Conservation (phyloP, 1,284 basidiomycete genomes). For the Fereydounia khargensis region DNA sequence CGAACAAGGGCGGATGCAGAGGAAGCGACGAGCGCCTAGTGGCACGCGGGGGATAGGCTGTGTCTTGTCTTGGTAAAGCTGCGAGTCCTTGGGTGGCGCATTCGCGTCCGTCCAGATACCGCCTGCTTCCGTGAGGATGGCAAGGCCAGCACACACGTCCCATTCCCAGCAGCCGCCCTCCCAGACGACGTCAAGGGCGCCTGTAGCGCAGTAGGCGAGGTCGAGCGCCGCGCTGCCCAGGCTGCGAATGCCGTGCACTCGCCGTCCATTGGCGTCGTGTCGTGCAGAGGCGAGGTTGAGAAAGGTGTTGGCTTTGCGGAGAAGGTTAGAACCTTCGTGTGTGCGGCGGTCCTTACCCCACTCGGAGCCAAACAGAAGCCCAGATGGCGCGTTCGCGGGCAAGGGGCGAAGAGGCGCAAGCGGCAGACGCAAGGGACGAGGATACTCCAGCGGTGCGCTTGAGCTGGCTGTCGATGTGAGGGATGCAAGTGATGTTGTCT, state of each 20-base stretch:
- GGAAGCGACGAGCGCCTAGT: conserved; percentile 44
- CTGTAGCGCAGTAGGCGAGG: conserved; percentile 47
- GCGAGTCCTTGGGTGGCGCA: conserved; percentile 17
- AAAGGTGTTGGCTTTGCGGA: conserved; percentile 40
- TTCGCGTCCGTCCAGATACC: conserved; percentile 46
- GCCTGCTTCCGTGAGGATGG: conserved; percentile 45
- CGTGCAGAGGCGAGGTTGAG: conserved; percentile 45
- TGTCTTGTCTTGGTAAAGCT: neutral
- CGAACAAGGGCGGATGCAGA: conserved; percentile 41
- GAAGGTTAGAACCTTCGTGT: conserved; percentile 27
- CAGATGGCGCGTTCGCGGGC: conserved; percentile 40
- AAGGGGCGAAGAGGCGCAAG: conserved; percentile 32
- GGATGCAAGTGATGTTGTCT: neutral
- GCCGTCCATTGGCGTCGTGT: conserved; percentile 6
- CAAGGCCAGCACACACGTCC: conserved; percentile 49
- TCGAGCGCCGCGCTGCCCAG: conserved; percentile 50
- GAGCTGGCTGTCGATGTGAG: neutral
- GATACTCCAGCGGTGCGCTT: neutral
- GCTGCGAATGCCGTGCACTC: conserved; percentile 50
- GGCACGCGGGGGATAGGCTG: neutral
- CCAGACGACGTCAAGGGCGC: conserved; percentile 48
- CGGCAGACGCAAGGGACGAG: conserved; percentile 10
- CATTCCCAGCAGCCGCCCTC: conserved; percentile 54
- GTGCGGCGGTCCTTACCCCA: conserved; percentile 52
- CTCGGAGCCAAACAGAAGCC: conserved; percentile 45